These are phyloP conservation scores for Kazachstania kunashirensis DNA, from an alignment of 805 yeast species.

Conservation along the genomic window DNA sequence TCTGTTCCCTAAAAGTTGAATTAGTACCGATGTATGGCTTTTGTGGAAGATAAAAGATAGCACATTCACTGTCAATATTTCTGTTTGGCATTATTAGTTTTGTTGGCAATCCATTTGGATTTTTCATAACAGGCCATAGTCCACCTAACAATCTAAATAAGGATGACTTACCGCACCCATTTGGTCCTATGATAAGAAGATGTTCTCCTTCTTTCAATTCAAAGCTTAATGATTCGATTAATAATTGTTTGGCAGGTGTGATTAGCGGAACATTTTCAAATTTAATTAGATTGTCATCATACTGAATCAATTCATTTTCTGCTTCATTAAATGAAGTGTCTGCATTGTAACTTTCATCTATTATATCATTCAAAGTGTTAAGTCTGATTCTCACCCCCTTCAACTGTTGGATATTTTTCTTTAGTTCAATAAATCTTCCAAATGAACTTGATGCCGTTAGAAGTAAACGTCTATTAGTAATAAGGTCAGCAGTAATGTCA, in stretches of 20 bases:
- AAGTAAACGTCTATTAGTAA: conserved; percentile 77
- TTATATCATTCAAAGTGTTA: conserved; percentile 54
- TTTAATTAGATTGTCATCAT: conserved; percentile 52
- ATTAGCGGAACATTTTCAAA: conserved; percentile 71
- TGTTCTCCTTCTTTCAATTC: conserved; percentile 74
- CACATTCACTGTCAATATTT: conserved; percentile 26
- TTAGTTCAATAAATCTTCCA: conserved; percentile 76
- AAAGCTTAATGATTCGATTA: conserved; percentile 59
- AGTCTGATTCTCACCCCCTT: conserved; percentile 75
- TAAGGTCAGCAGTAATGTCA: conserved; percentile 66
- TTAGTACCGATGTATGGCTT: conserved; percentile 71
- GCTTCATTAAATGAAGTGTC: background rate
- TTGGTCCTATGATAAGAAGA: conserved; percentile 85
- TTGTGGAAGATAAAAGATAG: conserved; percentile 83
- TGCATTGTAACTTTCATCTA: conserved; percentile 33
- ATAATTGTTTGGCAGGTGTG: conserved; percentile 73
- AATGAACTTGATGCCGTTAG: conserved; percentile 80
- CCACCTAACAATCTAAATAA: conserved; percentile 86
- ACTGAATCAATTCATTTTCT: conserved; percentile 23
- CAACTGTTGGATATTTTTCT: conserved; percentile 74
- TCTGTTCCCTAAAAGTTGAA: conserved; percentile 68
- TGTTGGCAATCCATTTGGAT: conserved; percentile 54
- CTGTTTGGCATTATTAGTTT: conserved; percentile 26
- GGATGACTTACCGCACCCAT: conserved; percentile 93
- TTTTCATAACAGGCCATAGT: conserved; percentile 71